phyloP scores from a whole-genome alignment of 1,284 basidiomycete species.

The Phellinidium pouzarii region DNA sequence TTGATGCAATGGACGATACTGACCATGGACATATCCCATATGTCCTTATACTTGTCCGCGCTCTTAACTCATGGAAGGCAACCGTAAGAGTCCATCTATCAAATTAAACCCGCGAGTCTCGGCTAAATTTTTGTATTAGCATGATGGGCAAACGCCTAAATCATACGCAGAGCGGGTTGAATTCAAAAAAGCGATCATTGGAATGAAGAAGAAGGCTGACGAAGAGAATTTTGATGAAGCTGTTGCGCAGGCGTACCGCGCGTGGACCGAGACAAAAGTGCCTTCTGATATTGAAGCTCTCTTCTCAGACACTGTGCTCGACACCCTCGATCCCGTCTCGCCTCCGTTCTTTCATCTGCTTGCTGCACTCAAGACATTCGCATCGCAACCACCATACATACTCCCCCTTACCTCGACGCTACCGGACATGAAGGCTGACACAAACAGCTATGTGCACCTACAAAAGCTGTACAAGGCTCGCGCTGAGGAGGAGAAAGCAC shows the following conservation, averaged over 20 bases:
- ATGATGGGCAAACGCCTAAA: slow-evolving; percentile 57
- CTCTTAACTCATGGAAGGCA: slow-evolving; percentile 75
- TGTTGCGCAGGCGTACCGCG: slow-evolving; percentile 71
- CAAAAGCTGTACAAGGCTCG: slow-evolving; percentile 72
- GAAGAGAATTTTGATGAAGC: slow-evolving; percentile 98
- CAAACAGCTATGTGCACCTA: slow-evolving; percentile 72
- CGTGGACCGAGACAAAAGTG: slow-evolving; percentile 61
- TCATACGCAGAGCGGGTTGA: slow-evolving; percentile 66
- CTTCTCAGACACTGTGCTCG: slow-evolving; percentile 55
- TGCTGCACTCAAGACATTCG: slow-evolving; percentile 63
- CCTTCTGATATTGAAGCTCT: slow-evolving; percentile 61
- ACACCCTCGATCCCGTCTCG: slow-evolving; percentile 32
- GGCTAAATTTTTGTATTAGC: slow-evolving; percentile 33
- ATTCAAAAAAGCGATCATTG: slow-evolving; percentile 64
- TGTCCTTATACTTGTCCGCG: slow-evolving; percentile 79
- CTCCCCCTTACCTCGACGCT: slow-evolving; percentile 58
- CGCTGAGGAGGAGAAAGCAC: slow-evolving; percentile 61
- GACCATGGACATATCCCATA: slow-evolving; percentile 87
- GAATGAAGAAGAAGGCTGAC: slow-evolving; percentile 66
- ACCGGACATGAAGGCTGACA: slow-evolving; percentile 96
- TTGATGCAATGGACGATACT: slow-evolving; percentile 73
- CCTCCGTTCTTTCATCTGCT: slow-evolving; percentile 85
- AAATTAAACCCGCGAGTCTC: not conserved
- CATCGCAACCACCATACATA: slow-evolving; percentile 37
- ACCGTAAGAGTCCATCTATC: slow-evolving; percentile 36